These are phyloP conservation scores for Crithidia acanthocephali DNA, from an alignment of 208 protist species.

Conservation along the genomic window DNA sequence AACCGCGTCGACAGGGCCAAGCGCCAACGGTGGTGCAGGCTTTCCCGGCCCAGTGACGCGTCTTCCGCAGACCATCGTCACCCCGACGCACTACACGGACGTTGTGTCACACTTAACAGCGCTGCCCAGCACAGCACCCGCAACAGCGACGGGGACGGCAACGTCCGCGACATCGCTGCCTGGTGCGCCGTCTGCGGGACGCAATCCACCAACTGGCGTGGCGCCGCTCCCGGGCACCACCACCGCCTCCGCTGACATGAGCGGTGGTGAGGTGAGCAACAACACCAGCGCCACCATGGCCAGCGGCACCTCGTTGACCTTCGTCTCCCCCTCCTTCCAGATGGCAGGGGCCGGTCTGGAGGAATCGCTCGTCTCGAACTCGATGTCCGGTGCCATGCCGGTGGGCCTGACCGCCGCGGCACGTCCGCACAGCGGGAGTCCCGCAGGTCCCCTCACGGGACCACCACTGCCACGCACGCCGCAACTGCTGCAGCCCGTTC, in stretches of 20 bases:
- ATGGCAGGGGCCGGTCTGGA: background rate
- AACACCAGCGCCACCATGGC: slow-evolving; percentile 2
- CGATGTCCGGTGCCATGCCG: background rate
- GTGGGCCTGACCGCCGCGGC: background rate
- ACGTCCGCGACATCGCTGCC: no score
- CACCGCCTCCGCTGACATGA: background rate
- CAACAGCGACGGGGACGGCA: no score
- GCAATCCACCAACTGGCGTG: no score
- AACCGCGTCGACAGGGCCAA: background rate
- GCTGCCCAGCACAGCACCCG: background rate
- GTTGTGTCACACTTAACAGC: no score
- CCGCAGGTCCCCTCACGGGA: background rate
- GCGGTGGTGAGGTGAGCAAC: background rate
- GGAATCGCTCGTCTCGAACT: background rate
- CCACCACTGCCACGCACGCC: background rate
- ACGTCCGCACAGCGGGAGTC: background rate
- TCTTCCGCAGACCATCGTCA: background rate
- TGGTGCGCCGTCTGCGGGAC: no score
- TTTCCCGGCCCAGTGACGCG: background rate
- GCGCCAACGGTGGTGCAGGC: background rate
- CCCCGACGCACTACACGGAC: background rate
- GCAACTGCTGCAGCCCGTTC: background rate
- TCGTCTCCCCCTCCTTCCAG: background rate
- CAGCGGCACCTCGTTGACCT: slow-evolving; percentile 9
- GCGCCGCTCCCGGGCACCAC: background rate